Percentiles rank a stretch among this genome's conserved stretches.
phyloP scores from a whole-genome alignment of 1,284 basidiomycete genomes.

The Malassezia pachydermatis region DNA sequence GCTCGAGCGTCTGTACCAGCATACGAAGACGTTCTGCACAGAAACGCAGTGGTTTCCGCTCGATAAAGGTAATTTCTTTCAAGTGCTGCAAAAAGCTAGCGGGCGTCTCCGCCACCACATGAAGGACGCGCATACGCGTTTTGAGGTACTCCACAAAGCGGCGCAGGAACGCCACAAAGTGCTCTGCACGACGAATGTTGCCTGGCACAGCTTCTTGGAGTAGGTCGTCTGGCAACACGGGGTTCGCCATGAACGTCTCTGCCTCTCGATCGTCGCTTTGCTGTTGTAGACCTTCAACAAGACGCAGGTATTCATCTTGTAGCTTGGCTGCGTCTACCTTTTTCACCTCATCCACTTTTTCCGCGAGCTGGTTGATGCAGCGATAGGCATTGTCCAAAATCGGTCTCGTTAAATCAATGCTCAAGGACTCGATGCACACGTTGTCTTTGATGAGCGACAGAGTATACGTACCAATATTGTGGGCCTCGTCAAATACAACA shows the following conservation, averaged over 20 bases:
- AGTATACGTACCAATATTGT: slow-evolving; percentile 61
- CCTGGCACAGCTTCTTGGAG: slow-evolving; percentile 91
- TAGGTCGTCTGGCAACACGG: slow-evolving; percentile 87
- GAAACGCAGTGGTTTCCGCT: slow-evolving; percentile 86
- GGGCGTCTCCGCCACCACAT: slow-evolving; percentile 98
- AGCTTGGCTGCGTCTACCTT: slow-evolving; percentile 82
- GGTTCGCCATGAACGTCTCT: slow-evolving; percentile 72
- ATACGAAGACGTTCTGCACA: slow-evolving; percentile 92
- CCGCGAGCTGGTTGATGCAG: slow-evolving; percentile 74
- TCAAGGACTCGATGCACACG: slow-evolving; percentile 96
- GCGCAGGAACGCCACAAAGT: slow-evolving; percentile 96
- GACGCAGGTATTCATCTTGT: slow-evolving; percentile 91
- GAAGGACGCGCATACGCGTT: slow-evolving; percentile 96
- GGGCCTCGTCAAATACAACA: slow-evolving; percentile 97
- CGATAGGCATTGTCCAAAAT: slow-evolving; percentile 92
- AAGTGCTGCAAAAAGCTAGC: slow-evolving; percentile 96
- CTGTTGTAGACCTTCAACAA: slow-evolving; percentile 81
- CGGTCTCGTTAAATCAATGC: slow-evolving; percentile 93
- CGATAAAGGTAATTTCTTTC: slow-evolving; percentile 98
- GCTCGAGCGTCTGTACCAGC: slow-evolving; percentile 80
- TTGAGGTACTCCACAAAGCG: slow-evolving; percentile 98
- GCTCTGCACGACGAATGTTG: slow-evolving; percentile 95
- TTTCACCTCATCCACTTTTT: slow-evolving; percentile 96
- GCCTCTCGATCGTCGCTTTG: slow-evolving; percentile 56
- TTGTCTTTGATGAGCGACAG: slow-evolving; percentile 69